A percentile compares a stretch with the other conserved stretches of the same genome.
phyloP scores from a whole-genome alignment of 2,329 filamentous ascomycete species.

The Sporothrix protearum region DNA sequence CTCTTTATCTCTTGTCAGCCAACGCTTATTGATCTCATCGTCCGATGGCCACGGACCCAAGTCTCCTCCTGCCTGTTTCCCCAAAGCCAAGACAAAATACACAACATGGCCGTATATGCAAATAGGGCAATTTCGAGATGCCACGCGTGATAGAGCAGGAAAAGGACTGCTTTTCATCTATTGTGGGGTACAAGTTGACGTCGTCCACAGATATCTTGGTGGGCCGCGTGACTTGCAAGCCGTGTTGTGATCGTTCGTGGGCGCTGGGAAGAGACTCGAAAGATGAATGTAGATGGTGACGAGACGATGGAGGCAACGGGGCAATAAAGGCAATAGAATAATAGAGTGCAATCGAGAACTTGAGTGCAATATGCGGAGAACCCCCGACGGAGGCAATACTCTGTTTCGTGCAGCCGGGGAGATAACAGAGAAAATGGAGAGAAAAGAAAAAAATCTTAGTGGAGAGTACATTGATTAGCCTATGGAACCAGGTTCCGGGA shows the following conservation, averaged over 20 bases:
- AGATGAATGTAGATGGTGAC: background rate
- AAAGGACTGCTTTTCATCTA: background rate
- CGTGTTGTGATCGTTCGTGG: background rate
- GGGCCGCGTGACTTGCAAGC: constrained; percentile 10
- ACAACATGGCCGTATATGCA: background rate
- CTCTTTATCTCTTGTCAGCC: background rate
- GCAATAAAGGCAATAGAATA: background rate
- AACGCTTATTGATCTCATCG: background rate
- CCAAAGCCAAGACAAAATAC: background rate
- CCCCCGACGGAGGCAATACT: background rate
- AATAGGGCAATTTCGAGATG: background rate
- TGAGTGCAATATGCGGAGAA: constrained; percentile 5
- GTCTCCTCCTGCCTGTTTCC: background rate
- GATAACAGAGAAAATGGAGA: background rate
- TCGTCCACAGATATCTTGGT: background rate
- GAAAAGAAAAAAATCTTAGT: background rate
- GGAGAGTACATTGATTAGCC: constrained; percentile 10
- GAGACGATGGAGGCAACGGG: background rate
- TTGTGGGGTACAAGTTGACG: background rate
- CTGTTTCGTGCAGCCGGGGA: constrained; percentile 2
- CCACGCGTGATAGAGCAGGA: background rate
- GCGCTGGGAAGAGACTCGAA: background rate
- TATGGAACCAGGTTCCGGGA: constrained; percentile 20
- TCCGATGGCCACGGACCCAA: background rate
- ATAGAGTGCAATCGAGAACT: constrained; percentile 12